phyloP scores from a whole-genome alignment of 2,329 filamentous ascomycete genomes.

The Penicillium brasilianum region DNA sequence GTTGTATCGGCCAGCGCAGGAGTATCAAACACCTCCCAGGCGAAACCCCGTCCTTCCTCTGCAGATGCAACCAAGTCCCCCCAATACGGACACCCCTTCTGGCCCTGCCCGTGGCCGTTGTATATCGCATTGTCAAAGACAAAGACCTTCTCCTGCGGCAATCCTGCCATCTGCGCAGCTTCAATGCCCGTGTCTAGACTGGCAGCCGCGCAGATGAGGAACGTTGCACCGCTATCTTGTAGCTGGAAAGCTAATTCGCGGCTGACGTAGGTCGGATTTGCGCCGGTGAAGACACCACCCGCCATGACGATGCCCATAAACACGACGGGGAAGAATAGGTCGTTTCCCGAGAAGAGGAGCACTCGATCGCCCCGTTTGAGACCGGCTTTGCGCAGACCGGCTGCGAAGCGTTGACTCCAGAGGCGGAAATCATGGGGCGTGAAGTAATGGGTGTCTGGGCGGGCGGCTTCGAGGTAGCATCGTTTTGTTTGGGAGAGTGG shows the following conservation, averaged over 20 bases:
- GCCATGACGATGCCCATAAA: constrained; percentile 78
- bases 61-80: constrained; percentile 61
- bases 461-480: constrained; percentile 66
- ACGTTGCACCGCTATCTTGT: constrained; percentile 69
- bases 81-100: constrained; percentile 64
- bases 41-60: constrained; percentile 61
- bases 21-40: constrained; percentile 58
- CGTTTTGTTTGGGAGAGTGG: constrained; percentile 52
- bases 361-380: constrained; percentile 72
- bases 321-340: constrained; percentile 71
- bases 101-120: constrained; percentile 45
- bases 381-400: constrained; percentile 68
- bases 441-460: constrained; percentile 70
- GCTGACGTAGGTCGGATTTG: constrained; percentile 71
- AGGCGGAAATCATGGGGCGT: constrained; percentile 68
- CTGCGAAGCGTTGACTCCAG: constrained; percentile 73
- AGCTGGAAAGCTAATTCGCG: constrained; percentile 78
- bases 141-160: constrained; percentile 64
- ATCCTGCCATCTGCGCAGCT: constrained; percentile 64
- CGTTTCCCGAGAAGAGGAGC: constrained; percentile 74
- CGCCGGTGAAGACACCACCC: constrained; percentile 77
- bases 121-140: constrained; percentile 65
- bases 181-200: constrained; percentile 68
- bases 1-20: constrained; percentile 49
- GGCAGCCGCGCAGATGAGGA: constrained; percentile 64